Percentiles rank a stretch among this genome's conserved stretches.
phyloP scores from a whole-genome alignment of 2,329 filamentous ascomycete genomes.

The Cercospora citrullina region DNA sequence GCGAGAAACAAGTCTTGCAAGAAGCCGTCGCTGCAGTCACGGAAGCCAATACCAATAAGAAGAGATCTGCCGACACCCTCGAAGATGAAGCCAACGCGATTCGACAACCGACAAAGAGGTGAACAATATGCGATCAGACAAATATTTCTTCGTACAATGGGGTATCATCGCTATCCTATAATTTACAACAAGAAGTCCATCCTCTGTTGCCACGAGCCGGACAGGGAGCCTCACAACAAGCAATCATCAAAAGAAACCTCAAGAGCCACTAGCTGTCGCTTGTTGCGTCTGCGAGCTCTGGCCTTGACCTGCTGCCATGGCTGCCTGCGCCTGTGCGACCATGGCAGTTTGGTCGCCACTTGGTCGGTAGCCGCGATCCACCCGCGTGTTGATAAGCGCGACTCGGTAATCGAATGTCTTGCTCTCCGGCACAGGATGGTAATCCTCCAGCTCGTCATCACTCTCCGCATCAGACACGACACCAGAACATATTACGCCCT shows the following conservation, averaged over 20 bases:
- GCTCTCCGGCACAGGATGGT: constrained; percentile 31
- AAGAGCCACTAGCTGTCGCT: constrained; percentile 6
- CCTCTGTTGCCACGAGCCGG: neutral
- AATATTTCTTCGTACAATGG: constrained; percentile 22
- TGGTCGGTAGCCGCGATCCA: constrained; percentile 46
- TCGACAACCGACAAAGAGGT: constrained; percentile 26
- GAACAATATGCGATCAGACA: constrained; percentile 5
- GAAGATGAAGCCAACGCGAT: constrained; percentile 28
- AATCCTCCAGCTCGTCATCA: constrained; percentile 63
- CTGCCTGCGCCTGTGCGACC: constrained; percentile 21
- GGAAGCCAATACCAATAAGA: constrained; percentile 24
- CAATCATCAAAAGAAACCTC: constrained; percentile 3
- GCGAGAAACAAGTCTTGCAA: constrained; percentile 68
- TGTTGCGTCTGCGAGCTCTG: constrained; percentile 6
- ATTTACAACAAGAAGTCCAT: constrained; percentile 12
- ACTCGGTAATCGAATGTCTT: constrained; percentile 71
- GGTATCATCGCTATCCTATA: constrained; percentile 34
- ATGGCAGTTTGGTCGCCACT: constrained; percentile 31
- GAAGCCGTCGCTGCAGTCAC: constrained; percentile 46
- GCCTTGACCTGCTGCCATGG: constrained; percentile 18
- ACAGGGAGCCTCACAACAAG: neutral
- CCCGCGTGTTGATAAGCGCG: constrained; percentile 40
- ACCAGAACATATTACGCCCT: constrained; percentile 31
- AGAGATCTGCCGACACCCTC: constrained; percentile 28
- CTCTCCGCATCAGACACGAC: constrained; percentile 77